phyloP scores from a whole-genome alignment of 257 asterid genomes.

The Solanum tarijense region DNA sequence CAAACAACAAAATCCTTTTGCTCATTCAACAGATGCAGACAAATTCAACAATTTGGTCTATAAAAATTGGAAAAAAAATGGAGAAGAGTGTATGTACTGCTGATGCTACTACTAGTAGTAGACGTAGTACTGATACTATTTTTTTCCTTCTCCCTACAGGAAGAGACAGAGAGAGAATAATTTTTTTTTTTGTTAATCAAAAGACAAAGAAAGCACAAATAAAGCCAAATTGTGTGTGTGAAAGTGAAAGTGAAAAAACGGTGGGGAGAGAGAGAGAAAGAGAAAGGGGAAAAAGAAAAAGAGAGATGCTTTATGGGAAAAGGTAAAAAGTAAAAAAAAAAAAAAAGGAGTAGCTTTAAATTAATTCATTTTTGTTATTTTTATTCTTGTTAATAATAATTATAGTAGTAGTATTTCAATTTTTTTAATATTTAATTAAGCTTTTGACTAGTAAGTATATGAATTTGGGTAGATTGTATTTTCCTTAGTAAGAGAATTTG shows the following conservation, averaged over 20 bases:
- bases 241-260: neutral
- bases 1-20: neutral
- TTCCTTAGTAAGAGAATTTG: neutral
- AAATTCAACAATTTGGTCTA: neutral
- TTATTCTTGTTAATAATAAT: neutral
- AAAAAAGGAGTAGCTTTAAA: neutral
- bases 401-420: neutral
- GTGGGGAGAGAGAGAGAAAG: neutral
- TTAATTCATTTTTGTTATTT: neutral
- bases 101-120: neutral
- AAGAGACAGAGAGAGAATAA: neutral
- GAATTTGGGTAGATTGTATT: neutral
- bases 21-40: neutral
- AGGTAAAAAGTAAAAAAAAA: neutral
- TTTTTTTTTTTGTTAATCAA: neutral
- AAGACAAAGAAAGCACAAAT: slow-evolving; percentile 3
- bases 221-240: slow-evolving; percentile 5
- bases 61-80: neutral
- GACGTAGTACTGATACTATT: neutral
- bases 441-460: neutral
- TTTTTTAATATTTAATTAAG: neutral
- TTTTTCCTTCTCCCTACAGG: neutral
- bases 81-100: neutral
- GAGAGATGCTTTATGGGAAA: neutral
- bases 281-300: neutral